A percentile compares a stretch with the other conserved stretches of the same genome.
phyloP scores from a whole-genome alignment of 2,329 filamentous ascomycete species.

The Plectosphaerella sp. region DNA sequence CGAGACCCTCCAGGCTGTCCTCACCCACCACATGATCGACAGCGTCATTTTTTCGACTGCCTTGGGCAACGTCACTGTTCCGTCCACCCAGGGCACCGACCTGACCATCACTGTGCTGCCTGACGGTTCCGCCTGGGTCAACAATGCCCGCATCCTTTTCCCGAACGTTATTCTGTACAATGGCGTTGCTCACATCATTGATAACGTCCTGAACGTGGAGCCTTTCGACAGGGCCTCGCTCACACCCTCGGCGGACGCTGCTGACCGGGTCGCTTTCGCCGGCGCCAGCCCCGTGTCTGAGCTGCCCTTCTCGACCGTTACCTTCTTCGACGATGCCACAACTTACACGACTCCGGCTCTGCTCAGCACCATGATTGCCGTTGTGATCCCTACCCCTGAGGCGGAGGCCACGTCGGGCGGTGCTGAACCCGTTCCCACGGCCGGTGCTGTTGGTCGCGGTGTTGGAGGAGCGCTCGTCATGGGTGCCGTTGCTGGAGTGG shows the following conservation, averaged over 20 bases:
- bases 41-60: conserved; percentile 23
- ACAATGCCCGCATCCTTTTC: conserved; percentile 23
- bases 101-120: conserved; percentile 22
- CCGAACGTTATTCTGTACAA: conserved; percentile 24
- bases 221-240: conserved; percentile 19
- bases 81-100: conserved; percentile 16
- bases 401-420: neutral
- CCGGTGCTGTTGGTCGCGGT: neutral
- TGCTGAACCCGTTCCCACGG: neutral
- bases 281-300: conserved; percentile 16
- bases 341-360: conserved; percentile 21
- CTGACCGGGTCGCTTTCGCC: conserved; percentile 20
- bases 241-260: conserved; percentile 14
- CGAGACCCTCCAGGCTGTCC: conserved; percentile 19
- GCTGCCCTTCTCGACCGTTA: conserved; percentile 19
- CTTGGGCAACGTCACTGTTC: conserved; percentile 20
- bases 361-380: conserved; percentile 18
- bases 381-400: conserved; percentile 8
- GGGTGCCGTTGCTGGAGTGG: neutral
- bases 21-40: conserved; percentile 24
- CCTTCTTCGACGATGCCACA: conserved; percentile 15
- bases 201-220: conserved; percentile 19
- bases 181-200: conserved; percentile 20
- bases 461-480: neutral
- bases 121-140: conserved; percentile 23